A percentile compares a stretch with the other conserved stretches of the same genome.
Conservation (phyloP, 352 stramenopile species). For the Nothophytophthora sp. region DNA sequence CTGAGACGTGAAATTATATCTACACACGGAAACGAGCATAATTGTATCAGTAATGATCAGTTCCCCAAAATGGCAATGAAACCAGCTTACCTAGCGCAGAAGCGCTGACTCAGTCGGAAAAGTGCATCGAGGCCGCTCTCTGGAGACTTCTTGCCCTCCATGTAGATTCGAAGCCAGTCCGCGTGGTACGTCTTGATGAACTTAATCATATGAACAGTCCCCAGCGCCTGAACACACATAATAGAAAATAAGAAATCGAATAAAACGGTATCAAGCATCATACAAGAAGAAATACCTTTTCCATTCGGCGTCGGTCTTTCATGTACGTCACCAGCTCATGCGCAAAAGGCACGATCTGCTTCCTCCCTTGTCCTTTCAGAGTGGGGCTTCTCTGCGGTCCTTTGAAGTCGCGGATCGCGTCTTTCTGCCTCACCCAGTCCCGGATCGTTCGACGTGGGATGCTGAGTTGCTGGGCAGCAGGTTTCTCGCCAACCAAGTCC, state of each 20-base stretch:
- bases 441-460: constrained; percentile 3
- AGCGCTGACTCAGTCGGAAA: constrained; percentile 4
- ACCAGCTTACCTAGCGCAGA: too few species aligned
- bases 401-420: neutral
- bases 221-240: neutral
- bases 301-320: constrained; percentile 5
- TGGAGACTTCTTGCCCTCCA: constrained; percentile 2
- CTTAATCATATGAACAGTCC: constrained; percentile 5
- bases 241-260: neutral
- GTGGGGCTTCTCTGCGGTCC: constrained; percentile 8
- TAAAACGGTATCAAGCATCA: too few species aligned
- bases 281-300: constrained; percentile 1
- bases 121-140: constrained; percentile 5
- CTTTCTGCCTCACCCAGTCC: constrained; percentile 1
- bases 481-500: too few species aligned
- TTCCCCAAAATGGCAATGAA: too few species aligned
- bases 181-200: constrained; percentile 3
- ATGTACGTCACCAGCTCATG: constrained; percentile 6
- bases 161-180: constrained; percentile 2
- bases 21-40: too few species aligned
- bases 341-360: constrained; percentile 9
- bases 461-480: too few species aligned
- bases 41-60: too few species aligned
- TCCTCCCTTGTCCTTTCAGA: constrained; percentile 12
- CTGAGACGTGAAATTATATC: neutral